Base-by-base conservation (phyloP, 768 basidiomycete genomes). In the Lentinus tigrinus region DNA sequence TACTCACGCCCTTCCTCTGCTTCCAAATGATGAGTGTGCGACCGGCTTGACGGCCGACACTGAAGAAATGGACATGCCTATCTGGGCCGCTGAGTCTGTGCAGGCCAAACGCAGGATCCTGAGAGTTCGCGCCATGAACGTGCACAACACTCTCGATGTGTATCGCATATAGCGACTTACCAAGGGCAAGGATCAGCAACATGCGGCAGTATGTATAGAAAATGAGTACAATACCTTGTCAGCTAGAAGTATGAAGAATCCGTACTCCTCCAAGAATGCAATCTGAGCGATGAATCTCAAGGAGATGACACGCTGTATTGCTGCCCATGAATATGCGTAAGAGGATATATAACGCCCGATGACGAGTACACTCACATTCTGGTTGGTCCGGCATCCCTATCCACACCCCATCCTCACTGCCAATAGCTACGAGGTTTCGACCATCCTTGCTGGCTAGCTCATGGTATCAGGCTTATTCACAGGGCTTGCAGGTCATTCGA, bases 321-420 rank as follows among this genome's bases (percentile, higher is more conserved):
- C 74, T 76, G 50, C 31, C 31, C 31, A 6, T 31, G 26, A 16
- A 40, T 37, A 9, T 37, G 36, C 36, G 36, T 37, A 9, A 37
- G 16, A 37, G 8, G 36, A 37, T 37, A 37, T 8, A 9, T 37
- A 14, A n/a, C 31, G 11, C 16, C 10, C 19, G 17, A 16, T 17
- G 9, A 1, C 39, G 19, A 17, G 6, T 16, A 16, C 16, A 53
- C 73, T 56, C 58, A 74, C 74, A 77, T 38, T 62, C 59, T 2
- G 78, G 72, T 38, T 77, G 71, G n/a, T 72, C 68, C 3, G 75
- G 70, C 56, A 78, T 67, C 0, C 80, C 80, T 21, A 83, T 77
- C 75, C 78, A 83, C 13, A 82, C 77, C 2, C 81, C 81, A 46
- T 80, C 77, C n/a, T 74, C 73, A 59, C 78, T 79, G 5, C 80